Percentiles rank a stretch among this genome's conserved stretches.
Evolutionary conservation across 225 moss, liverwort and hornwort genomes (phyloP).

Genomic region (Pseudisothecium myosuroides): DNA sequence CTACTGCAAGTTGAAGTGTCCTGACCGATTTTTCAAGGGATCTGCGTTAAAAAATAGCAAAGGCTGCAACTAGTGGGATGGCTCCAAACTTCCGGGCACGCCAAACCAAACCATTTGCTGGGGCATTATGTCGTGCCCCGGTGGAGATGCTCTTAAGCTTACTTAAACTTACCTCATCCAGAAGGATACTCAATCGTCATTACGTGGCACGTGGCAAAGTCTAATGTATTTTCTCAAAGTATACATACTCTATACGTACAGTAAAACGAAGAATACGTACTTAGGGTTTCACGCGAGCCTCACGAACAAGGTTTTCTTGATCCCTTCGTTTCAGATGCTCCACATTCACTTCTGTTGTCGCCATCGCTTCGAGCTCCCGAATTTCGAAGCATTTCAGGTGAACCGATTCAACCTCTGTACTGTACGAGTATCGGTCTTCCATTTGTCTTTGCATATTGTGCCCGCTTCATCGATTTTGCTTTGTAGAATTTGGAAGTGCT

Average conservation of each 20-base stretch:
- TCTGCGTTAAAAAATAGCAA: no score
- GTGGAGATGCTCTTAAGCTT: no score
- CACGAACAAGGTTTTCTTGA: not conserved
- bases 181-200: not conserved
- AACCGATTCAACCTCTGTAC: not conserved
- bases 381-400: not conserved
- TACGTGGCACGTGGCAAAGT: not conserved
- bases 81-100: no score
- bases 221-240: not conserved
- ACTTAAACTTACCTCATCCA: not conserved
- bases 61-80: no score
- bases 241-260: not conserved
- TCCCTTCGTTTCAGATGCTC: not conserved
- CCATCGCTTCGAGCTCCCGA: not conserved
- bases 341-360: not conserved
- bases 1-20: no score
- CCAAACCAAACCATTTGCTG: no score
- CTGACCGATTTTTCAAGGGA: no score
- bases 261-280: not conserved
- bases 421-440: not conserved
- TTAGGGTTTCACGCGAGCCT: not conserved
- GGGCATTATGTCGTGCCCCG: no score
- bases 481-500: not conserved
- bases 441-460: not conserved
- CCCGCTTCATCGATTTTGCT: not conserved